A percentile compares a stretch with the other conserved stretches of the same genome.
phyloP scores from a whole-genome alignment of 2,329 filamentous ascomycete genomes.

The Clarireedia sp. region DNA sequence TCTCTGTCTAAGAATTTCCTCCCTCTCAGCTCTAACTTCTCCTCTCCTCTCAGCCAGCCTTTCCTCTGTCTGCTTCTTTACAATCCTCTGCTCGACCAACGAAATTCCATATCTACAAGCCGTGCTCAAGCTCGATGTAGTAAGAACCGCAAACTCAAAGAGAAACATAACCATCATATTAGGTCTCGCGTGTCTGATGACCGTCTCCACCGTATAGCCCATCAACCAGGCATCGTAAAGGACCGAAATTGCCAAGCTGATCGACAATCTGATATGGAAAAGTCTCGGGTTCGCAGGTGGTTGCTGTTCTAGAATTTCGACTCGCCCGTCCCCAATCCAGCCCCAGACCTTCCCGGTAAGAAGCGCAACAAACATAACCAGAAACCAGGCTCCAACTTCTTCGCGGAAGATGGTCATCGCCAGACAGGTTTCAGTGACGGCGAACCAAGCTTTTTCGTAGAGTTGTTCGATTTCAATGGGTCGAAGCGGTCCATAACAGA shows the following conservation, averaged over 20 bases:
- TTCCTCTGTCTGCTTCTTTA: conserved; percentile 63
- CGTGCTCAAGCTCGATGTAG: conserved; percentile 73
- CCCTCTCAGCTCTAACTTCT: conserved; percentile 55
- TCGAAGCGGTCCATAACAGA: conserved; percentile 84
- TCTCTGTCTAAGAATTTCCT: conserved; percentile 36
- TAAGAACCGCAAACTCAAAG: conserved; percentile 89
- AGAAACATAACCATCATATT: conserved; percentile 99
- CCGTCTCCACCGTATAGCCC: conserved; percentile 70
- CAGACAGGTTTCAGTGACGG: conserved; percentile 90
- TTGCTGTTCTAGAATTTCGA: conserved; percentile 92
- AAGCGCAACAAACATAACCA: conserved; percentile 91
- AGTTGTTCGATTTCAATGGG: conserved; percentile 94
- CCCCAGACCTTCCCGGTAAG: conserved; percentile 96
- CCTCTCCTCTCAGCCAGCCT: conserved; percentile 60
- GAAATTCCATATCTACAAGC: conserved; percentile 70
- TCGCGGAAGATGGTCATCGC: conserved; percentile 98
- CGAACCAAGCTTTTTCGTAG: conserved; percentile 97
- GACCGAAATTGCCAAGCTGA: conserved; percentile 72
- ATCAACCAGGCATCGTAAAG: conserved; percentile 75
- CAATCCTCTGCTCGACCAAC: conserved; percentile 67
- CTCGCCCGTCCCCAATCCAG: conserved; percentile 92
- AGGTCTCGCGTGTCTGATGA: conserved; percentile 79
- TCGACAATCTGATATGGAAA: conserved; percentile 75
- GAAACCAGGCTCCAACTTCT: conserved; percentile 87
- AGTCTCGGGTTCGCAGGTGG: conserved; percentile 80